Evolutionary conservation across 2,329 filamentous ascomycete genomes (phyloP).

Genomic region (Aureobasidium sp.): DNA sequence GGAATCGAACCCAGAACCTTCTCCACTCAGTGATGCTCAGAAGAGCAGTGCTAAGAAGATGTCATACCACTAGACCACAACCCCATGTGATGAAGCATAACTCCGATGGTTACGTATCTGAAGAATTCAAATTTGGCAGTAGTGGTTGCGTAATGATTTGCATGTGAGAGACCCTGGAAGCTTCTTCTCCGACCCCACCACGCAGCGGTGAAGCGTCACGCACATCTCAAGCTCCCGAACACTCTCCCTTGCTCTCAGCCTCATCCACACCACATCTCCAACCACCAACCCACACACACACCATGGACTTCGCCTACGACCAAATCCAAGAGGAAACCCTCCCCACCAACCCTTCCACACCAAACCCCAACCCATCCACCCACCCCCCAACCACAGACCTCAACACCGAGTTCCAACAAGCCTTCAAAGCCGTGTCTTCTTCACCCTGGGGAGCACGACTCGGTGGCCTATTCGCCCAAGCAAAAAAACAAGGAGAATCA

Average conservation of each 20-base stretch:
- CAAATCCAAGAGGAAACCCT: constrained; percentile 90
- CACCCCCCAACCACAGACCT: constrained; percentile 61
- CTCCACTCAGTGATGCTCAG: constrained; percentile 9
- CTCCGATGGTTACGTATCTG: background rate
- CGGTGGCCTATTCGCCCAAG: constrained; percentile 88
- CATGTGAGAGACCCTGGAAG: constrained; percentile 19
- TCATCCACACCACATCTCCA: background rate
- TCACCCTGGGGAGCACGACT: constrained; percentile 93
- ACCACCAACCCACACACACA: background rate
- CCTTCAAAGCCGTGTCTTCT: constrained; percentile 91
- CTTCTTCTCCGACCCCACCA: constrained; percentile 3
- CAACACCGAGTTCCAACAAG: constrained; percentile 92
- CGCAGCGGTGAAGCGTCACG: constrained; percentile 9
- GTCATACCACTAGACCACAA: constrained; percentile 21
- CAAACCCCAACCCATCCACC: background rate
- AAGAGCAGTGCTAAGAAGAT: constrained; percentile 18
- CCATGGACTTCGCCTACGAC: constrained; percentile 98
- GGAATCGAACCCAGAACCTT: constrained; percentile 21
- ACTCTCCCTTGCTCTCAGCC: background rate
- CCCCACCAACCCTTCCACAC: constrained; percentile 44
- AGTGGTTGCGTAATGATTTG: background rate
- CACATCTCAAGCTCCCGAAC: constrained; percentile 2
- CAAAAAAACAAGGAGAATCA: constrained; percentile 95
- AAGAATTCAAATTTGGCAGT: no score
- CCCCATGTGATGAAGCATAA: background rate